Evolutionary conservation across 1,139 yeast species (phyloP), one percentile per base, ranked within the genome.

Genomic region (Saccharomyces hybrid): DNA sequence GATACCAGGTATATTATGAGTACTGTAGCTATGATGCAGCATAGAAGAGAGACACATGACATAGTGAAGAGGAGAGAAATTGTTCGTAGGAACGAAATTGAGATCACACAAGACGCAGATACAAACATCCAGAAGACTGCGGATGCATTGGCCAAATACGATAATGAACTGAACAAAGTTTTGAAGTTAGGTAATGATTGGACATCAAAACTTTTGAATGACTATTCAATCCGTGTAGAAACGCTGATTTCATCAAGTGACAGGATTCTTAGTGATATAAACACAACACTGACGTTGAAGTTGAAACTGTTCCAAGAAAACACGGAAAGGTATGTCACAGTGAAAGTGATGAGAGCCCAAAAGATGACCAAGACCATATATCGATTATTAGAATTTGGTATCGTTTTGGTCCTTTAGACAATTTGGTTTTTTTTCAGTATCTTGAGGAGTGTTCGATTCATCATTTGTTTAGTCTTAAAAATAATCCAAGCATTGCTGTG

Each of bases 181-280:
- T 52, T 58, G 32, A 62, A 53, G 48, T 56, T 51, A 57, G 70
- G 63, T 44, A 63, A 57, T 62, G 62, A 50, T 47, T 60, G 63
- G 70, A 70, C 63, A 56, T 62, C 66, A 4, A 63, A 57, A 52
- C 56, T 64, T 20, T 51, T 70, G 38, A 71, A 70, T 51, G 67
- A 63, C 30, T 65, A 68, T 46, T 61, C 71, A 14, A 63, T 68
- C 42, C 61, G 68, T 34, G 64, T 66, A 5, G 96, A 89, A 63
- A 80, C 81, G 48, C 70, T 88, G 54, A 74, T 89, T 46, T 81
- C 86, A 25, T 76, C 79, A 48, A 83, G 91, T 54, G 96, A 89
- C 69, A 75, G 95, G 58, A 79, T 88, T 25, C 80, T 86, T 55
- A 87, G 93, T 59, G 96, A 88, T 65, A 85, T 89, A 57, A 88